phyloP scores from a whole-genome alignment of 441 rosid species.

The Eutrema salsugineum region DNA sequence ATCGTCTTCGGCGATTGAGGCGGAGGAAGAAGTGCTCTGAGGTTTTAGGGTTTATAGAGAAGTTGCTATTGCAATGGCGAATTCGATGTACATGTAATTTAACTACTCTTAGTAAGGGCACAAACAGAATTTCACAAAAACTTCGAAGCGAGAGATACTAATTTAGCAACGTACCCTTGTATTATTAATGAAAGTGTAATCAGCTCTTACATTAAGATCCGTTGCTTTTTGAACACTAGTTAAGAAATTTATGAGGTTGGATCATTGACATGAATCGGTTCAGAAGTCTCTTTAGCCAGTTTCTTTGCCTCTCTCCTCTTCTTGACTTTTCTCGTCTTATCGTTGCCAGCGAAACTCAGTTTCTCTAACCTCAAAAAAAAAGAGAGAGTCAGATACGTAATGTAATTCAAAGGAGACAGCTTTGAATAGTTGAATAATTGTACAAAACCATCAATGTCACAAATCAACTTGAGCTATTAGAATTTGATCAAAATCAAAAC shows the following conservation, averaged over 20 bases:
- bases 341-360: background rate
- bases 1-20: background rate
- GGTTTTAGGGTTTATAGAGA: slow-evolving; percentile 31
- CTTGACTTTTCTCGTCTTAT: slow-evolving; percentile 39
- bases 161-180: slow-evolving; percentile 17
- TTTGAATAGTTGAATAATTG: background rate
- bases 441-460: background rate
- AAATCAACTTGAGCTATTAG: background rate
- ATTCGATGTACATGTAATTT: background rate
- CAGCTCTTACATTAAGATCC: background rate
- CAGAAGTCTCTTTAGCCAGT: slow-evolving; percentile 35
- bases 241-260: background rate
- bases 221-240: background rate
- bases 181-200: background rate
- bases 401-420: background rate
- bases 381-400: background rate
- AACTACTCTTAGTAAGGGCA: background rate
- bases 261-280: background rate
- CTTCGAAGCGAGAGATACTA: background rate
- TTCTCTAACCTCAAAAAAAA: slow-evolving; percentile 25
- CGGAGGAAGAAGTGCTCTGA: background rate
- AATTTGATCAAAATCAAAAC: background rate
- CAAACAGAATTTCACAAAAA: background rate
- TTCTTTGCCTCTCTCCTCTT: slow-evolving; percentile 56
- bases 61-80: background rate